Evolutionary conservation across 371 early-diverging fungal species (phyloP).

Genomic region (Choanephora cucurbitarum): DNA sequence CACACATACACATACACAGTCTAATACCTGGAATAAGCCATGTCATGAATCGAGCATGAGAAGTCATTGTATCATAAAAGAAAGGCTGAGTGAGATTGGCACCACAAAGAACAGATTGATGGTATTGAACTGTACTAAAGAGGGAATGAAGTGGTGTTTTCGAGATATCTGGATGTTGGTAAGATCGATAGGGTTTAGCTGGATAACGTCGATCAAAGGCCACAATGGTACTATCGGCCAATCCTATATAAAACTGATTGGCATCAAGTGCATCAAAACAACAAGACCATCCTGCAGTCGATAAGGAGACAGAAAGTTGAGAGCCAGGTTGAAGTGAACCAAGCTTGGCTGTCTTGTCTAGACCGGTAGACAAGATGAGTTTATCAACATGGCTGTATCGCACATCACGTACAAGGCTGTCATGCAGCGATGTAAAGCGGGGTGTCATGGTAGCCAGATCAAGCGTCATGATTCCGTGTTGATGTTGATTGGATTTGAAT

Average conservation of each 20-base stretch:
- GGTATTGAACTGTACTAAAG: neutral
- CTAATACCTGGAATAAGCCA: neutral
- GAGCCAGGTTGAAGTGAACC: slow-evolving; percentile 9
- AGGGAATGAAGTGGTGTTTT: slow-evolving; percentile 7
- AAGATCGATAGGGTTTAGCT: neutral
- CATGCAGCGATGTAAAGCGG: slow-evolving; percentile 15
- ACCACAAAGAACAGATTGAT: neutral
- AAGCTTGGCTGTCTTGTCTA: slow-evolving; percentile 19
- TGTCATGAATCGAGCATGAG: neutral
- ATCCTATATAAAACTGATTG: slow-evolving; percentile 30
- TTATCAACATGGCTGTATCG: slow-evolving; percentile 3
- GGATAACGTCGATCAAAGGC: slow-evolving; percentile 34
- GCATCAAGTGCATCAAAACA: slow-evolving; percentile 22
- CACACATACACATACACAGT: too few species aligned
- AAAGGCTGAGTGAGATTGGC: neutral
- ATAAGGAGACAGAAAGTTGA: slow-evolving; percentile 1
- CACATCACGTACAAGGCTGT: slow-evolving; percentile 21
- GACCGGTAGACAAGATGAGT: slow-evolving; percentile 20
- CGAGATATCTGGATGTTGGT: neutral
- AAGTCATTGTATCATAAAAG: neutral
- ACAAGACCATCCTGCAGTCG: slow-evolving; percentile 35
- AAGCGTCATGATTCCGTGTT: slow-evolving; percentile 10
- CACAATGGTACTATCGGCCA: slow-evolving; percentile 22
- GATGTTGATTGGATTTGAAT: neutral
- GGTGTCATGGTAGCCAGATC: slow-evolving; percentile 4